Percentiles rank a stretch among this genome's conserved stretches.
phyloP scores from a whole-genome alignment of 352 stramenopile species.

The Phytophthora rubi region DNA sequence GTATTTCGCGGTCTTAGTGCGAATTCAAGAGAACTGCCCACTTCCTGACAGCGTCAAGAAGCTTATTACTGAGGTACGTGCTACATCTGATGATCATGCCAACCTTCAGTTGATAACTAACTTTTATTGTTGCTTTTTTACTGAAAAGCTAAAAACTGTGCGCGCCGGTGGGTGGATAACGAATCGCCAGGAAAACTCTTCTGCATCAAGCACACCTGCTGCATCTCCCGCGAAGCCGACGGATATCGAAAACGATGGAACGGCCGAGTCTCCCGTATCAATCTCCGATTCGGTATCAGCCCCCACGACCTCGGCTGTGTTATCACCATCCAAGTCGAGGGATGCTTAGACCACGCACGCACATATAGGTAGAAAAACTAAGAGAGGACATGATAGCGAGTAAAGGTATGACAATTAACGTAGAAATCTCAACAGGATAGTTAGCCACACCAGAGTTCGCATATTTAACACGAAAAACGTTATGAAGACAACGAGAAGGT shows the following conservation, averaged over 20 bases:
- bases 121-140: not conserved
- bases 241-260: conserved; percentile 18
- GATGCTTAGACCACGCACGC: conserved; percentile 7
- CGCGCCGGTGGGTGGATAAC: conserved; percentile 66
- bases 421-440: conserved; percentile 35
- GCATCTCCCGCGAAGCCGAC: conserved; percentile 32
- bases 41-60: conserved; percentile 46
- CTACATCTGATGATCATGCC: not conserved
- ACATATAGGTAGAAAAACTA: conserved; percentile 36
- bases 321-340: not conserved
- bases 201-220: conserved; percentile 25
- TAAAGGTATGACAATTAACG: conserved; percentile 34
- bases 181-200: conserved; percentile 45
- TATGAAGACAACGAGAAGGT: not conserved
- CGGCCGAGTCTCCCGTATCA: conserved; percentile 10
- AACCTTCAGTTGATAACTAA: conserved; percentile 1
- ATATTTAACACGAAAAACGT: conserved; percentile 33
- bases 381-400: conserved; percentile 14
- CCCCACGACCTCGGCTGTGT: not conserved
- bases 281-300: conserved; percentile 1
- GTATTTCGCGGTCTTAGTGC: conserved; percentile 76
- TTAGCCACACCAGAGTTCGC: conserved; percentile 10
- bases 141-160: conserved; percentile 45
- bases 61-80: conserved; percentile 59
- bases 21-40: conserved; percentile 50